Conservation (phyloP, 805 yeast species). For the Ogataea glucozyma region DNA sequence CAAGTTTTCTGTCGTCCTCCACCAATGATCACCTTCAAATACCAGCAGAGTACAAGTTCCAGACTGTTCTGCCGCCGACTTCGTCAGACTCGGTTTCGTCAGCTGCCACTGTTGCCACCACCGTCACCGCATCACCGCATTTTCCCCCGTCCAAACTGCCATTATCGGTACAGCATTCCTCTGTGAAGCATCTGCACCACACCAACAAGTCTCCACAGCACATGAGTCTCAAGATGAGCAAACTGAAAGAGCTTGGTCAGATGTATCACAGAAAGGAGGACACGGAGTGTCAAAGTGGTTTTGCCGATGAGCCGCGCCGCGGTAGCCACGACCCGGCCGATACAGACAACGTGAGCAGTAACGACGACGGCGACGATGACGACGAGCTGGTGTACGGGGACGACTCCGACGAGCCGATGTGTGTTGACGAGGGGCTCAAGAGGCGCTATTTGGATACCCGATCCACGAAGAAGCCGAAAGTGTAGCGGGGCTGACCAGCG, state of each 20-base stretch:
- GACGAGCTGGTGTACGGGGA: conserved; percentile 10
- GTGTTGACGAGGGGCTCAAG: conserved; percentile 17
- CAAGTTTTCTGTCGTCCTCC: background rate
- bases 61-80: conserved; percentile 6
- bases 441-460: conserved; percentile 18
- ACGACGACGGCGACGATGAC: conserved; percentile 9
- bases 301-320: too few species aligned
- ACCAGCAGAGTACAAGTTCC: conserved; percentile 22
- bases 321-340: too few species aligned
- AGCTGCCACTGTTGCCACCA: background rate
- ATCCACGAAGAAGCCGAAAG: conserved; percentile 12
- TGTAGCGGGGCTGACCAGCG: too few species aligned
- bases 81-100: conserved; percentile 11
- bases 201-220: conserved; percentile 15
- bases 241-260: conserved; percentile 14
- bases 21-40: conserved; percentile 1
- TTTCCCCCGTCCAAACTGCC: conserved; percentile 32
- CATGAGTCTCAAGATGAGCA: conserved; percentile 9
- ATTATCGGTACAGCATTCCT: conserved; percentile 24
- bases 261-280: conserved; percentile 7
- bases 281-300: background rate
- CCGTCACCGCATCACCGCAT: conserved; percentile 18
- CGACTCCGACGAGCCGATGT: conserved; percentile 19
- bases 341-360: too few species aligned
- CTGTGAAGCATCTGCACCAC: conserved; percentile 15